phyloP scores from a whole-genome alignment of 345 rosid species.

The Mallotus nudiflorus region DNA sequence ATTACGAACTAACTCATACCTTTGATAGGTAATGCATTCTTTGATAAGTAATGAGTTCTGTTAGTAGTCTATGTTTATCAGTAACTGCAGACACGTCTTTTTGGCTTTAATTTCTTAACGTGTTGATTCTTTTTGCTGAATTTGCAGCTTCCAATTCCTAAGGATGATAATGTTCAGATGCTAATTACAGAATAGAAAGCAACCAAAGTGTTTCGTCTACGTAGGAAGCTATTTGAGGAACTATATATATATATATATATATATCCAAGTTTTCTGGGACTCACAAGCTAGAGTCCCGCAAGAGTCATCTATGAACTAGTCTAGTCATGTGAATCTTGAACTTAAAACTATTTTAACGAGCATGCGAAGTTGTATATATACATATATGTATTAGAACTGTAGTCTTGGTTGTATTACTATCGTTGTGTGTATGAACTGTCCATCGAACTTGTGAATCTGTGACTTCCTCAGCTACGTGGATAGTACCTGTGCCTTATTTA shows the following conservation, averaged over 20 bases:
- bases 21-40: neutral
- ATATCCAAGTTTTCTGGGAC: neutral
- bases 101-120: neutral
- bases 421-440: neutral
- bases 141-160: slow-evolving; percentile 46
- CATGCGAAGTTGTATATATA: neutral
- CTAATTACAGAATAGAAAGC: slow-evolving; percentile 46
- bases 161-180: slow-evolving; percentile 37
- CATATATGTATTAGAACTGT: neutral
- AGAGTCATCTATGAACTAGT: slow-evolving; percentile 8
- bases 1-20: neutral
- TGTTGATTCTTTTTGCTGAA: neutral
- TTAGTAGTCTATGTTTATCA: neutral
- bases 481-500: no score
- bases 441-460: no score
- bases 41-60: no score
- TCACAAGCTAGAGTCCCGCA: no score
- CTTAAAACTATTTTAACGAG: neutral
- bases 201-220: slow-evolving; percentile 6
- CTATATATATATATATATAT: no score
- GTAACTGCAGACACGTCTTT: neutral
- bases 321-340: neutral
- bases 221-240: neutral
- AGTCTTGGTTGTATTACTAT: neutral
- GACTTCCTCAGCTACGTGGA: no score